Evolutionary conservation across 805 yeast species (phyloP), one percentile per base, ranked within the genome.

Genomic region (Metschnikowia dekortorum): DNA sequence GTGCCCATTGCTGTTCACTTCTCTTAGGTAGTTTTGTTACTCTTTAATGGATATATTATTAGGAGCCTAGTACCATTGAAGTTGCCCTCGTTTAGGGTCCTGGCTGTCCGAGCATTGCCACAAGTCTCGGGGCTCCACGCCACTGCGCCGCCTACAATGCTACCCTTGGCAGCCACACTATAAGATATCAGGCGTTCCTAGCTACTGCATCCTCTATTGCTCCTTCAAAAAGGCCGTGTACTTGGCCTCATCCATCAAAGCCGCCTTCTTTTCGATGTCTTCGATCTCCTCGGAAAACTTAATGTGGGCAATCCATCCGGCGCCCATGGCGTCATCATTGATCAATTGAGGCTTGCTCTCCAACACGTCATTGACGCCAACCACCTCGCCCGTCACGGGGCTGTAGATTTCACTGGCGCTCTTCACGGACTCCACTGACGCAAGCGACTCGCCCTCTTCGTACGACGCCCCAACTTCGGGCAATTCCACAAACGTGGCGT

Each of bases 1-100:
- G 97, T 92, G 38, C 98, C 98, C 31, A 83, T 94, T 54, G 97
- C 88, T 33, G 89, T 92, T 50, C 96, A 91, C 66, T 91, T 90
- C 68, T 79, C 78, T 8, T 42, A 42, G 45, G 45, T 32, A 33
- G 22, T 33, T 16, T 30, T 29, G 22, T 40, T 26, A 29, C 36
- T 33, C 8, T 33, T 41, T 41, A 41, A 42, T 42, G 38, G 38
- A 32, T 42, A 39, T 14, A 39, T 39, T 39, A 29, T 39, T 34
- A 30, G 30, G 42, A 39, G 34, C 30, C 41, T 39, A 28, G 9
- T 22, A 37, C 14, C 14, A 13, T 22, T 22, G 22, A 22, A 4
- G 22, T 4, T 22, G 22, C 22, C 22, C 22, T 22, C 5, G 22
- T 22, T 3, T 22, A 22, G 22, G 22, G 5, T 2, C 22, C 5